phyloP scores from a whole-genome alignment of 2,329 filamentous ascomycete genomes.

The Curvularia sp. region DNA sequence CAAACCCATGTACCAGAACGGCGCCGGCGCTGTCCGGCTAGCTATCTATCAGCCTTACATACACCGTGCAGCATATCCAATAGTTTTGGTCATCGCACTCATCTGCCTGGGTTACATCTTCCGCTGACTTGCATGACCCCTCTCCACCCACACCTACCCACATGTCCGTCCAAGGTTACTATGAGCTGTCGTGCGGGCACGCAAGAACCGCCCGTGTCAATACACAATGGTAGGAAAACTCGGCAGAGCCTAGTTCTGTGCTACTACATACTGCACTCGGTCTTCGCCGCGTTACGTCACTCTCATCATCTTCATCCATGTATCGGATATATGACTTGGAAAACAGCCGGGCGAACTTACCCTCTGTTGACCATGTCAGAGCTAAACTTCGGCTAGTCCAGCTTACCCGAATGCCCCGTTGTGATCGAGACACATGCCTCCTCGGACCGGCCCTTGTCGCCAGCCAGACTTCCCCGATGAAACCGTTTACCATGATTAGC shows the following conservation, averaged over 20 bases:
- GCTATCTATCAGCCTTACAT: conserved; percentile 23
- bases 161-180: conserved; percentile 10
- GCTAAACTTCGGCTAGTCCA: conserved; percentile 1
- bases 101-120: conserved; percentile 45
- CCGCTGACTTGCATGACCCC: conserved; percentile 35
- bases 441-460: conserved; percentile 11
- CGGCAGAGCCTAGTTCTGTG: neutral
- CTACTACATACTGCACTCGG: neutral
- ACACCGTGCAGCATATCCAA: conserved; percentile 33
- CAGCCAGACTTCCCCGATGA: conserved; percentile 10
- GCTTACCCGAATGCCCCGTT: conserved; percentile 3
- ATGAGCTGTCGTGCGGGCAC: conserved; percentile 5
- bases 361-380: neutral
- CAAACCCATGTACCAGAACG: conserved; percentile 36
- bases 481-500: conserved; percentile 3
- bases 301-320: neutral
- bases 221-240: neutral
- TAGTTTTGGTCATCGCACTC: conserved; percentile 36
- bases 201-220: conserved; percentile 2
- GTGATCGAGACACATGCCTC: neutral
- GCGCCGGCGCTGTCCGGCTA: conserved; percentile 32
- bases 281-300: neutral
- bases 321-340: neutral
- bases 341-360: neutral
- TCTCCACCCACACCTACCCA: conserved; percentile 16